Evolutionary conservation across 768 basidiomycete genomes (phyloP).

Genomic region (Lactifluus volemus): DNA sequence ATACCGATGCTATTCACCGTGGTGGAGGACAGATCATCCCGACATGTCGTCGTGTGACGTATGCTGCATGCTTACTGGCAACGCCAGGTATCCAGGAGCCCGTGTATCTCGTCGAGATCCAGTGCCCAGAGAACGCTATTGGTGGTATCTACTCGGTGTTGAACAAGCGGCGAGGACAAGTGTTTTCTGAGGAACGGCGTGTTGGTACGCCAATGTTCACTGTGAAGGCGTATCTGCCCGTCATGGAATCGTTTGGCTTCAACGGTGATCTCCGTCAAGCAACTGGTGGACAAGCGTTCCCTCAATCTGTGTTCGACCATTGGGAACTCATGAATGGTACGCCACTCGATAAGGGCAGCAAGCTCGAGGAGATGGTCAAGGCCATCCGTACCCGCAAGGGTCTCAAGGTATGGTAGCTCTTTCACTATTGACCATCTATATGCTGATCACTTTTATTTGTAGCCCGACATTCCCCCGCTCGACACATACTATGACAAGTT

Average conservation of each 20-base stretch:
- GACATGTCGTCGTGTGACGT: constrained; percentile 90
- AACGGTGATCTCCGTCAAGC: constrained; percentile 90
- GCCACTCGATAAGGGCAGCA: constrained; percentile 84
- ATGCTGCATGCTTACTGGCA: constrained; percentile 91
- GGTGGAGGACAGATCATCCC: constrained; percentile 99
- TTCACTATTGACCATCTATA: constrained; percentile 9
- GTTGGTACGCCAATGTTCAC: constrained; percentile 99
- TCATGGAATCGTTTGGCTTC: constrained; percentile 93
- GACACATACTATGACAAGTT: constrained; percentile 94
- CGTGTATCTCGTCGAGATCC: constrained; percentile 95
- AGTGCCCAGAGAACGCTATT: constrained; percentile 94
- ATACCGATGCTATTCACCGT: constrained; percentile 98
- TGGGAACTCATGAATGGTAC: constrained; percentile 81
- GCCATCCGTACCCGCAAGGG: constrained; percentile 88
- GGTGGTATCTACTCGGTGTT: constrained; percentile 92
- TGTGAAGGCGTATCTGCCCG: constrained; percentile 93
- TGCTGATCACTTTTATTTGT: constrained; percentile 7
- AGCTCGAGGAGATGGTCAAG: constrained; percentile 78
- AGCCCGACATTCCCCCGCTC: constrained; percentile 83
- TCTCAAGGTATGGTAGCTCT: constrained; percentile 56
- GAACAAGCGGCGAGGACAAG: constrained; percentile 97
- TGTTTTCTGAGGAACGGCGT: constrained; percentile 96
- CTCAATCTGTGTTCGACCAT: constrained; percentile 89
- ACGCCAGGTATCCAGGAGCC: constrained; percentile 92
- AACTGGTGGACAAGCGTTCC: constrained; percentile 97